phyloP scores from a whole-genome alignment of 805 yeast genomes.

The Blastobotrys terrestris region DNA sequence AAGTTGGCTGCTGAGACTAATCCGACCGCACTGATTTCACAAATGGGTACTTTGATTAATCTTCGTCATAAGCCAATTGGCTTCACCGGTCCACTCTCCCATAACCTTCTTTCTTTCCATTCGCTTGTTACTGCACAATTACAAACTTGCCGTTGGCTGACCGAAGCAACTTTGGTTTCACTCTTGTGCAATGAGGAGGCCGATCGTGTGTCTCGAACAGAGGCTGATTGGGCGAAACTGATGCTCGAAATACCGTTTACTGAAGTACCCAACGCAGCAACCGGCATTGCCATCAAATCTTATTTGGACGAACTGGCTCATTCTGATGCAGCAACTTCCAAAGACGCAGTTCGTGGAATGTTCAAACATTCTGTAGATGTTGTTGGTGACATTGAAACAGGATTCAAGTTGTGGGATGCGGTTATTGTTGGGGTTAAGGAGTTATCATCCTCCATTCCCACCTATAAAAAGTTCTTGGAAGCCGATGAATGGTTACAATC shows the following conservation, averaged over 20 bases:
- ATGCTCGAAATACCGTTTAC: conserved; percentile 58
- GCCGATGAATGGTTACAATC: not conserved
- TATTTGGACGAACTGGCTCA: conserved; percentile 38
- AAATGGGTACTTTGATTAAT: conserved; percentile 43
- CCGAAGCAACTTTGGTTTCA: conserved; percentile 47
- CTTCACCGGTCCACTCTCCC: conserved; percentile 66
- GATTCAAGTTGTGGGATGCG: conserved; percentile 27
- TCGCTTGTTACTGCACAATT: conserved; percentile 53
- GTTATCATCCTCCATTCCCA: not conserved
- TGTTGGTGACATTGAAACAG: conserved; percentile 19
- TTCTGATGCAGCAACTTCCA: conserved; percentile 8
- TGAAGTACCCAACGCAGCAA: conserved; percentile 51
- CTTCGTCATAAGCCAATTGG: conserved; percentile 46
- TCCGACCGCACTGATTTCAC: conserved; percentile 39
- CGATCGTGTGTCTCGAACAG: conserved; percentile 43
- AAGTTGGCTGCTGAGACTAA: conserved; percentile 34
- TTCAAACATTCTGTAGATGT: conserved; percentile 26
- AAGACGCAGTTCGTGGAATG: conserved; percentile 15
- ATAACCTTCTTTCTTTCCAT: conserved; percentile 58
- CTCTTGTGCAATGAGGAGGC: conserved; percentile 48
- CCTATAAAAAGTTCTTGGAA: not conserved
- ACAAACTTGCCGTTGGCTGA: conserved; percentile 45
- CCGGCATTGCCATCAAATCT: conserved; percentile 54
- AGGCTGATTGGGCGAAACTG: conserved; percentile 53
- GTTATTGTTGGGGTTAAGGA: conserved; percentile 27